These are phyloP conservation scores for Acanthamoeba rhysodes DNA, from an alignment of 208 protist species.

Conservation along the genomic window DNA sequence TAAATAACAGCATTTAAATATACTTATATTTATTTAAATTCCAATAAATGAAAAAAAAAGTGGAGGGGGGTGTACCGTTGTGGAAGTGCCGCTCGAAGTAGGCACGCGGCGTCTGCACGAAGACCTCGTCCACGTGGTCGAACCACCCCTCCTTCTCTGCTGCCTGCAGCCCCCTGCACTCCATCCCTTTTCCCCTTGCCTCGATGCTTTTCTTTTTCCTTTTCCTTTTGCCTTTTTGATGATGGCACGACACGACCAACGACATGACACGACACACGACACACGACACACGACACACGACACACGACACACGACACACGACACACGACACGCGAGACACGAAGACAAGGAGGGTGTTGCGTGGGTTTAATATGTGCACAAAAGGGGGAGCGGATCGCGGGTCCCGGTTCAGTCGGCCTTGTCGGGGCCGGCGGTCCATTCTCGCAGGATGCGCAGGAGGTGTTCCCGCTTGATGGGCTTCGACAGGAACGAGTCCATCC, in stretches of 20 bases:
- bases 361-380: too few species aligned
- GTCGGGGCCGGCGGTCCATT: conserved; percentile 9
- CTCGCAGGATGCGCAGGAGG: conserved; percentile 15
- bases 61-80: too few species aligned
- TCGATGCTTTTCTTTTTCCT: too few species aligned
- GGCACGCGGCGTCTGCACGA: background rate
- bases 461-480: conserved; percentile 61
- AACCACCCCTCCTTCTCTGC: background rate
- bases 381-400: background rate
- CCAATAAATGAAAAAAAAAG: too few species aligned
- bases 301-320: too few species aligned
- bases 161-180: background rate
- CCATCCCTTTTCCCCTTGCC: background rate
- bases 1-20: too few species aligned
- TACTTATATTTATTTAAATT: too few species aligned
- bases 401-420: background rate
- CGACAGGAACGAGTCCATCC: conserved; percentile 55
- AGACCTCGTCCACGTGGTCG: conserved; percentile 23
- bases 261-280: too few species aligned
- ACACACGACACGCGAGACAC: too few species aligned
- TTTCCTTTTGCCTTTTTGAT: too few species aligned
- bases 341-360: too few species aligned
- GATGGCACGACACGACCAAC: too few species aligned
- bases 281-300: background rate
- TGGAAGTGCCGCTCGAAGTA: conserved; percentile 32